Evolutionary conservation across 1,284 basidiomycete genomes (phyloP), one percentile per base, ranked within the genome.

Genomic region (Ganoderma sinense): DNA sequence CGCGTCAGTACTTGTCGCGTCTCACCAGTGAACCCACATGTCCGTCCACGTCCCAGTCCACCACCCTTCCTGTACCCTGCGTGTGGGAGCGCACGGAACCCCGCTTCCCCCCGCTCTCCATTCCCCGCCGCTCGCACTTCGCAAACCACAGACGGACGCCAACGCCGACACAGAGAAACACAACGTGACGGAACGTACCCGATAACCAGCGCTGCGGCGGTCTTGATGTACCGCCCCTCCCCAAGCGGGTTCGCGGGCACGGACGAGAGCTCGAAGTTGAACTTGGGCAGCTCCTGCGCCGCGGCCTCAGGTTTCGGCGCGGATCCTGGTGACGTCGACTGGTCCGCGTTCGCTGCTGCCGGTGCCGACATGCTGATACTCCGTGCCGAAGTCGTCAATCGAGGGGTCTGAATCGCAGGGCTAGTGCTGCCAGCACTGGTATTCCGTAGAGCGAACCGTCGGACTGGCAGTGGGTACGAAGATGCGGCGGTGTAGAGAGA

Each of bases 121-220:
- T 23, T 48, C 43, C 48, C 4, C 48, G 11, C 23, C 41, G 29
- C n/a, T 48, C 29, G 45, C 55, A 16, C 16, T 3, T 18, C 26
- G 16, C 36, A 7, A 36, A 7, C 36, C 36, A 36, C 36, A 36
- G 36, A 36, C 36, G 36, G 3, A 36, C 36, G 6, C 36, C 36
- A 36, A 36, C 11, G 55, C 2, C 11, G 13, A 14, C 14, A 18
- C 29, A 36, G 16, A 64, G n/a, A 29, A 10, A 41, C n/a, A 14
- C 6, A 14, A 53, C 43, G 33, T 10, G 33, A 33, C 51, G 20
- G 55, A n/a, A 79, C 86, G 62, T 69, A 91, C 92, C 92, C 93
- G 72, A 95, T 95, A 65, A 95, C 86, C 63, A 95, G 82, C 2
- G 90, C 91, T 6, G 86, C 93, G 0, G 93, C 92, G 0, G 89